Base-by-base conservation (phyloP, 2,329 filamentous ascomycete species). In the Leptographium wingfieldii region DNA sequence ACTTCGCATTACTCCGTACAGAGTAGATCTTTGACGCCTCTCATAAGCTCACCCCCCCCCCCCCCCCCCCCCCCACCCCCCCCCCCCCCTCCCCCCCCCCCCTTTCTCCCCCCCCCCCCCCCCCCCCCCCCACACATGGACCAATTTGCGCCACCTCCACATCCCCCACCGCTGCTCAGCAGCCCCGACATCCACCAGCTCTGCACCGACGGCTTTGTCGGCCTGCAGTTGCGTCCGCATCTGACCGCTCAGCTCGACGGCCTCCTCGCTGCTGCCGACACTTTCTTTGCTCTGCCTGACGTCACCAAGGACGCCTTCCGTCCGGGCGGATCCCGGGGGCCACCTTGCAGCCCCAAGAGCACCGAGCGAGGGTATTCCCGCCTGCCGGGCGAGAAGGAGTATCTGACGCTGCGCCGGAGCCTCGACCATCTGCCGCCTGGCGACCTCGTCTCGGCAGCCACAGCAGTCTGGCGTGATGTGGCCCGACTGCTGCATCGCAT, bases 401-500 rank as follows among this genome's bases (percentile, higher is more conserved):
- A 56, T 49, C 51, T 67, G 35, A 66, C 64, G 2, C 56, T 66
- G 14, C 65, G 63, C 33, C 58, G 56, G 29, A 64, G 64, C 59
- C 51, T 65, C 54, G 59, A 60, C 1, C 59, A 64, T 27, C 56
- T 66, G 54, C 63, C 63, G 7, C 29, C 56, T 1, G 35, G n/a
- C 2, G 53, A 22, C 27, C 53, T 59, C 31, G 16, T 27, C 3
- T 57, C 56, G 14, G 29, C 38, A 0, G 62, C 62, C 16, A 46
- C 55, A 0, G 54, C 58, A 6, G 56, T 64, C 16, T 67, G 65
- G 65, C 60, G 61, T 56, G 63, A 65, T 56, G 61, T 61, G 3
- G 65, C 64, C 27, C 62, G 52, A 9, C 58, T 67, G 53, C 60
- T 67, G 57, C 60, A 63, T 52, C 65, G 65, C 48, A 62, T 67